phyloP scores from a whole-genome alignment of 129 eudicot genomes.

The Erigeron canadensis region DNA sequence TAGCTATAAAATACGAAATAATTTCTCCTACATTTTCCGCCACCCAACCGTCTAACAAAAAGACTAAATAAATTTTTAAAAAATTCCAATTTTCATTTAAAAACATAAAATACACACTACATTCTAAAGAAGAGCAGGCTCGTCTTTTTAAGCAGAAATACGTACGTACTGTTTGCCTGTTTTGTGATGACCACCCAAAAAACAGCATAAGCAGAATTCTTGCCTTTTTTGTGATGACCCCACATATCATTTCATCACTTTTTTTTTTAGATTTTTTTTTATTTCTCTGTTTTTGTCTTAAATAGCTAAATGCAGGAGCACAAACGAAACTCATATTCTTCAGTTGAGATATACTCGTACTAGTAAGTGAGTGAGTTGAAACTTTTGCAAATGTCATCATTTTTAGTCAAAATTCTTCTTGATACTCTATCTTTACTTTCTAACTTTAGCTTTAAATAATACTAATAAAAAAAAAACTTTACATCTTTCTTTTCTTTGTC shows the following conservation, averaged over 20 bases:
- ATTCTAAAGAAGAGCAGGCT: too few species aligned
- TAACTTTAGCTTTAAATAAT: not conserved
- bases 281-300: not conserved
- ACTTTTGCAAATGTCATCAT: too few species aligned
- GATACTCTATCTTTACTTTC: too few species aligned
- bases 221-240: conserved; percentile 8
- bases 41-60: conserved; percentile 15
- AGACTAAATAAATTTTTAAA: not conserved
- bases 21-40: too few species aligned
- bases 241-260: not conserved
- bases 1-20: too few species aligned
- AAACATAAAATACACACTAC: not conserved
- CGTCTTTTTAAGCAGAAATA: not conserved
- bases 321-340: too few species aligned
- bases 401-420: too few species aligned
- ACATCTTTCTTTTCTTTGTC: not conserved
- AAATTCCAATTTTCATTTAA: not conserved
- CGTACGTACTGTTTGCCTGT: not conserved
- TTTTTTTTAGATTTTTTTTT: not conserved
- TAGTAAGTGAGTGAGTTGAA: not conserved
- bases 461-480: too few species aligned
- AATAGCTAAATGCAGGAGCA: not conserved
- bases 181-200: conserved; percentile 2
- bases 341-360: not conserved
- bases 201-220: conserved; percentile 16